Evolutionary conservation across 2,329 filamentous ascomycete genomes (phyloP), one percentile per base, ranked within the genome.

Genomic region (Sporothrix brunneoviolacea): DNA sequence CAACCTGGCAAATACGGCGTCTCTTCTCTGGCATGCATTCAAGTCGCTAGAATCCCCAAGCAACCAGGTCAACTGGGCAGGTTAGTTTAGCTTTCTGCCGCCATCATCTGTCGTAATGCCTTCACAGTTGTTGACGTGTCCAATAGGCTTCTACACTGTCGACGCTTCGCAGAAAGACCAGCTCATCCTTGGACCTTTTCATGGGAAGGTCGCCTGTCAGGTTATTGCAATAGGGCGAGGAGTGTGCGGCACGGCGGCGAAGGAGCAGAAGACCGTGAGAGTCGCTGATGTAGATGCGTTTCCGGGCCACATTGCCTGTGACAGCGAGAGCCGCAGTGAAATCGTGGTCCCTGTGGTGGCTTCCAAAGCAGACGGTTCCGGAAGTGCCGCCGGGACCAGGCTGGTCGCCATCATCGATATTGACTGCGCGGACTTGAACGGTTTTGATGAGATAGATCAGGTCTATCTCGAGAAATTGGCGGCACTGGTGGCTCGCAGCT

Each of bases 221-320:
- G 83, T 76, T 15, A 91, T 93, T 59, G 68, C 72, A 6, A 86
- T 90, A 55, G 81, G 83, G 8, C 75, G 77, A 37, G 88, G 88
- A 27, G 88, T 93, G 5, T 91, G 88, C 64, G 88, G 88, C 3
- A 69, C 79, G 7, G 86, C 86, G 0, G 87, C 86, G 1, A 62
- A 74, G 21, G 75, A 70, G 4, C 67, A 68, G 39, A 62, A 68
- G 53, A 90, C 86, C 10, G 84, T 88, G 67, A 64, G 90, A 7
- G 76, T 85, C 0, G 68, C 72, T 12, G 82, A 93, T 64, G 86
- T 93, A 8, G 82, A 88, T 38, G 62, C 69, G 46, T 91, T 91
- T 61, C 84, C 85, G 0, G 87, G 86, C 2, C 88, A 91, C 63
- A 91, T 93, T 61, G 86, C 88, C 9, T 91, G 88, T 64, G 88